phyloP scores from a whole-genome alignment of 1,139 yeast genomes.

The Meyerozyma smithsonii region DNA sequence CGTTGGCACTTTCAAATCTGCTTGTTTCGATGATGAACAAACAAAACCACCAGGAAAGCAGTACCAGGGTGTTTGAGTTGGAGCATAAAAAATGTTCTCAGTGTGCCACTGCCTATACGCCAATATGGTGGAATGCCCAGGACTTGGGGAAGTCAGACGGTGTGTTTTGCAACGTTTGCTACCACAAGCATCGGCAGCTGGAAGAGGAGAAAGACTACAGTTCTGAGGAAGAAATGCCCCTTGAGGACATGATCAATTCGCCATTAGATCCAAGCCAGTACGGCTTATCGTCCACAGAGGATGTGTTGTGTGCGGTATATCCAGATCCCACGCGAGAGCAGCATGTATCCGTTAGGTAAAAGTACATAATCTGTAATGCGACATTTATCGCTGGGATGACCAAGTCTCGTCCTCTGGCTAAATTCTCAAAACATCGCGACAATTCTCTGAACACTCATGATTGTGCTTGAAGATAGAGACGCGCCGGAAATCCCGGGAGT shows the following conservation, averaged over 20 bases:
- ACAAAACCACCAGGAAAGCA: conserved; percentile 5
- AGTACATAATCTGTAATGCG: too few species aligned
- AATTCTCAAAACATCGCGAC: conserved; percentile 1
- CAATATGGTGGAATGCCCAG: conserved; percentile 34
- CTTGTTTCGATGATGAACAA: conserved; percentile 13
- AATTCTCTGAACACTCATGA: conserved; percentile 16
- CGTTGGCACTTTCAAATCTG: conserved; percentile 8
- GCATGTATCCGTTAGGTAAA: background rate
- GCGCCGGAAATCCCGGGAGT: conserved; percentile 86
- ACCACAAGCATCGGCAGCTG: background rate
- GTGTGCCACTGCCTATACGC: conserved; percentile 28
- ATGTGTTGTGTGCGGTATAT: background rate
- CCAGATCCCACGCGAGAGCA: background rate
- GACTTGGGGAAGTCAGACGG: background rate
- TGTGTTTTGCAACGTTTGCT: background rate
- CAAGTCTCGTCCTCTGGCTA: background rate
- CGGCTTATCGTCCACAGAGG: background rate
- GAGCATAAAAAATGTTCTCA: conserved; percentile 16
- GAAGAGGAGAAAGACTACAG: background rate
- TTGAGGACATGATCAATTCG: background rate
- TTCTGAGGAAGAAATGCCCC: background rate
- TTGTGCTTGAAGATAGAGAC: conserved; percentile 48
- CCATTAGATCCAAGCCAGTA: background rate
- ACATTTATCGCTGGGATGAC: too few species aligned
- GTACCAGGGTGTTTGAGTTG: conserved; percentile 15